Percentiles rank a stretch among this genome's conserved stretches.
Evolutionary conservation across 2,329 filamentous ascomycete species (phyloP).

Genomic region (Fusarium annulatum): DNA sequence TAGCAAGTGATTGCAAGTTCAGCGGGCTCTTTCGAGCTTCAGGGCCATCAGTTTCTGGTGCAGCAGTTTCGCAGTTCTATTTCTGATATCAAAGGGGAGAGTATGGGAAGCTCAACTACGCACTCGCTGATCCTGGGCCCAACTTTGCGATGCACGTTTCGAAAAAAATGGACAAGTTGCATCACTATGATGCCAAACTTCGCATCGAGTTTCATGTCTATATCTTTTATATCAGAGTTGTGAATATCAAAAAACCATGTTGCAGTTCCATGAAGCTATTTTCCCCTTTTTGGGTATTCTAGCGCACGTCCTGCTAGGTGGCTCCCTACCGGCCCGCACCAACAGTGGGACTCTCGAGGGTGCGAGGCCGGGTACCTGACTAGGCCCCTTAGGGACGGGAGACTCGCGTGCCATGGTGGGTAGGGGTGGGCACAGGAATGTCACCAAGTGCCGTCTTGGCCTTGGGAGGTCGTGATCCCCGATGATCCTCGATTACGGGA

Average conservation of each 20-base stretch:
- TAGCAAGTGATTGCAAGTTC: slow-evolving; percentile 5
- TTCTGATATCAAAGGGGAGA: neutral
- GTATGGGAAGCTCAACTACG: neutral
- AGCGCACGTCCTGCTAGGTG: slow-evolving; percentile 17
- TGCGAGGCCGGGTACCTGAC: neutral
- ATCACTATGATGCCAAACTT: neutral
- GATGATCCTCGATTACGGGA: neutral
- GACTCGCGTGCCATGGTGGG: neutral
- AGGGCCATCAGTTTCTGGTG: neutral
- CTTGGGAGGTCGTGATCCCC: neutral
- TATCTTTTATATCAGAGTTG: neutral
- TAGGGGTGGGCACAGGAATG: neutral
- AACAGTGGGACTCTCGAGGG: slow-evolving; percentile 9
- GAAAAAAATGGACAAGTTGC: neutral
- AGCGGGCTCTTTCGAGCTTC: neutral
- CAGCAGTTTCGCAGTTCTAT: neutral
- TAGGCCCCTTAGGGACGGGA: neutral
- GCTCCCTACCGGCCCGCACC: neutral
- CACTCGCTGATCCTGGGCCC: neutral
- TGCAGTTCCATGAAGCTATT: slow-evolving; percentile 14
- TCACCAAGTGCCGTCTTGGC: neutral
- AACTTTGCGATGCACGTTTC: neutral
- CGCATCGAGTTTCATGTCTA: neutral
- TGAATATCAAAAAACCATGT: slow-evolving; percentile 17
- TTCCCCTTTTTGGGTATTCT: neutral